Evolutionary conservation across 2,329 filamentous ascomycete species (phyloP), one percentile per base, ranked within the genome.

Genomic region (Ophiocordyceps camponoti-saundersi): DNA sequence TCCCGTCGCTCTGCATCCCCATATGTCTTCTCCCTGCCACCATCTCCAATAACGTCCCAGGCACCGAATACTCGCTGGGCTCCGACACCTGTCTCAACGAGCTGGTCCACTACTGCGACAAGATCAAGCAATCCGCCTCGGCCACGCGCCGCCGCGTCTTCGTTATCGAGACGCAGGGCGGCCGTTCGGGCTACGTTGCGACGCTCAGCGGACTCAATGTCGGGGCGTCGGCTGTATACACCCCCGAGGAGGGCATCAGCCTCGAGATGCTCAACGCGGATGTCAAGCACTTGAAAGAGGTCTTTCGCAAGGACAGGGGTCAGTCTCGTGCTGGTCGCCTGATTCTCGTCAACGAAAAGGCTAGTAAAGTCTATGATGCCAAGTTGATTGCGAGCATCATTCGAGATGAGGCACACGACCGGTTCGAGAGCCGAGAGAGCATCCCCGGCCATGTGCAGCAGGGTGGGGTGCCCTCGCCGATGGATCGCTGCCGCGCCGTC

Each of bases 31-130:
- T 98, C 23, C 92, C 92, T 0, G 92, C 92, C n/a, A 98, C 92
- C 11, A 90, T 98, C 55, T 95, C 87, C 53, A 98, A 98, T 73
- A 98, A 98, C 62, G 92, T 98, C 5, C 92, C 92, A 0, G 92
- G 92, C 39, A 95, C 90, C 0, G 92, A 98, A 65, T 96, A 95
- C 69, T 95, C 88, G 1, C 78, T 98, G 43, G 92, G 92, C 42
- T 95, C 88, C 30, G 92, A 98, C 59, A 98, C 92, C 1, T 96
- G 92, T 60, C 70, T 98, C 51, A 98, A 98, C 67, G 88, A 94
- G 47, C 73, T 98, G 39, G 87, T 95, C 52, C 78, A 82, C 55
- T 98, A 95, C 67, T 95, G 90, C 61, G 92, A 98, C 70, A 90
- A 89, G 58, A 95, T 96, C 66, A 88, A 93, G 65, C 92, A 96